Evolutionary conservation across 2,329 filamentous ascomycete genomes (phyloP).

Genomic region (Ascocoryne sarcoides): DNA sequence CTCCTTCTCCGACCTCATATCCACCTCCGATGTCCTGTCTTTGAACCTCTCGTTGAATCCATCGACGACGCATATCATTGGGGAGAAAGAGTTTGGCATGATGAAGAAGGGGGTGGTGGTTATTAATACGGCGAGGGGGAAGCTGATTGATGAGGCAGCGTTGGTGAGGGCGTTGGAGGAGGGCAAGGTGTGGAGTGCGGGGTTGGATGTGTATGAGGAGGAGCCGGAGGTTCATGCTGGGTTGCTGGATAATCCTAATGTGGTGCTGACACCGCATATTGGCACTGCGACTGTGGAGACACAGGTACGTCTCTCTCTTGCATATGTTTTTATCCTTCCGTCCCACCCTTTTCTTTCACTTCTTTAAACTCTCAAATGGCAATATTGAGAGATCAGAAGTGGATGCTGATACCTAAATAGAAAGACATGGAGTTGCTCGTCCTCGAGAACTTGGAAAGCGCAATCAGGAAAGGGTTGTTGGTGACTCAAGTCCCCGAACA

Average conservation of each 20-base stretch:
- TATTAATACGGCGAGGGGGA: constrained; percentile 73
- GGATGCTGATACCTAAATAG: too few species aligned
- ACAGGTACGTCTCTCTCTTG: constrained; percentile 17
- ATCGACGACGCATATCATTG: constrained; percentile 62
- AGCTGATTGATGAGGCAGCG: constrained; percentile 70
- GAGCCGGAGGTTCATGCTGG: constrained; percentile 68
- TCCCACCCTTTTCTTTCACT: too few species aligned
- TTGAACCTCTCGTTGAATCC: constrained; percentile 65
- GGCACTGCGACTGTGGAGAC: constrained; percentile 67
- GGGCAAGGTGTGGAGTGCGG: constrained; percentile 54
- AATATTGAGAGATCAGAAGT: too few species aligned
- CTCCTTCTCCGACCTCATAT: constrained; percentile 61
- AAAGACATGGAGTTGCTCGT: constrained; percentile 64
- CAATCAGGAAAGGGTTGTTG: constrained; percentile 50
- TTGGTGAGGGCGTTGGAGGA: constrained; percentile 67
- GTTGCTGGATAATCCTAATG: constrained; percentile 60
- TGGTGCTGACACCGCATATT: constrained; percentile 73
- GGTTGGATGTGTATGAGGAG: constrained; percentile 74
- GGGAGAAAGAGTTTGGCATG: constrained; percentile 55
- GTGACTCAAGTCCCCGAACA: constrained; percentile 65
- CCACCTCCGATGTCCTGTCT: constrained; percentile 64
- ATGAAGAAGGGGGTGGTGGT: constrained; percentile 75
- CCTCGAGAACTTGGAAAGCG: constrained; percentile 59
- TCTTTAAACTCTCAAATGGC: too few species aligned
- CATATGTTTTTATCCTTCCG: too few species aligned